A percentile compares a stretch with the other conserved stretches of the same genome.
These are phyloP conservation scores for Populus nigra DNA, from an alignment of 345 rosid genomes.

Conservation along the genomic window DNA sequence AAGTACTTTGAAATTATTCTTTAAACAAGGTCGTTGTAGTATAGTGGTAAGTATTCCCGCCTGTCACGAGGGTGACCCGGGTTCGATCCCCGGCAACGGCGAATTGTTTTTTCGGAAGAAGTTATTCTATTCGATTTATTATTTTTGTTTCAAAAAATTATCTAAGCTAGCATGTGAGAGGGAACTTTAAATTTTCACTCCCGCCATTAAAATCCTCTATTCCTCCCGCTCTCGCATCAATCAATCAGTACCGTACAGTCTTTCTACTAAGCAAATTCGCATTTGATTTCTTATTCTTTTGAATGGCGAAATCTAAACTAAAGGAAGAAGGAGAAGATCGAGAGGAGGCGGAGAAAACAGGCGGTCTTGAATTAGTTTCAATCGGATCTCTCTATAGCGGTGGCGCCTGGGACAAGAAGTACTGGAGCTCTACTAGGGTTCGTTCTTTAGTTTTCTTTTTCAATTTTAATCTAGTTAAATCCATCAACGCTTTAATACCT, in stretches of 20 bases:
- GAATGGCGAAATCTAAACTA: conserved; percentile 10
- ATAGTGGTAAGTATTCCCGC: conserved; percentile 88
- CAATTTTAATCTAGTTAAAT: background rate
- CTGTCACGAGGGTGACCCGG: conserved; percentile 97
- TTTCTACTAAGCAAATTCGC: background rate
- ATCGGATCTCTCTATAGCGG: conserved; percentile 73
- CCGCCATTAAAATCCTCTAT: conserved; percentile 3
- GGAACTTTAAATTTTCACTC: conserved; percentile 6
- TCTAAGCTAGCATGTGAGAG: background rate
- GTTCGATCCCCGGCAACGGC: conserved; percentile 98
- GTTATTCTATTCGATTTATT: background rate
- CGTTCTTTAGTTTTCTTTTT: conserved; percentile 16
- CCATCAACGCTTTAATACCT: background rate
- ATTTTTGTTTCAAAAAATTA: background rate
- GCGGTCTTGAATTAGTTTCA: conserved; percentile 70
- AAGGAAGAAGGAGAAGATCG: background rate
- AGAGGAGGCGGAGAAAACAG: background rate
- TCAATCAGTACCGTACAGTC: background rate
- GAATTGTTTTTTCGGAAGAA: background rate
- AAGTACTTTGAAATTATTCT: fast-evolving
- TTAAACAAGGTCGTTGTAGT: conserved; percentile 56
- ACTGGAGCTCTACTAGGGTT: conserved; percentile 98
- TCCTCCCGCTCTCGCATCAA: background rate
- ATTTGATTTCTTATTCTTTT: background rate
- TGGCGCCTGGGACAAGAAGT: conserved; percentile 85